phyloP scores from a whole-genome alignment of 208 protist species.

The Leishmania lainsoni region DNA sequence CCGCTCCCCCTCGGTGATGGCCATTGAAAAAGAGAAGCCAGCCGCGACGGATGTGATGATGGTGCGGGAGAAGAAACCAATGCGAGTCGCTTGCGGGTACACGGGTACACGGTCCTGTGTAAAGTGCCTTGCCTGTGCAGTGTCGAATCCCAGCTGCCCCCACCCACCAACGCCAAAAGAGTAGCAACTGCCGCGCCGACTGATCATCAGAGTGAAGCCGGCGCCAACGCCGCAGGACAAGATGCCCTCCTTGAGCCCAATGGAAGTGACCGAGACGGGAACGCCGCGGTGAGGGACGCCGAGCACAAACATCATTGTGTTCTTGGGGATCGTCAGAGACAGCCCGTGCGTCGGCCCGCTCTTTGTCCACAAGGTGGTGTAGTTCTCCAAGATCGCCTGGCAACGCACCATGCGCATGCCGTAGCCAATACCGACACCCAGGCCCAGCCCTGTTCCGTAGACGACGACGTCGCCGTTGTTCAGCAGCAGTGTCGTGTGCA shows the following conservation, averaged over 20 bases:
- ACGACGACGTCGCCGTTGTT: constrained; percentile 65
- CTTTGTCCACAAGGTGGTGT: constrained; percentile 54
- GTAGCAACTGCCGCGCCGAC: constrained; percentile 65
- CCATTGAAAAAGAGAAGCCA: constrained; percentile 61
- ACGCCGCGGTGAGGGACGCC: constrained; percentile 72
- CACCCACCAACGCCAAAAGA: constrained; percentile 75
- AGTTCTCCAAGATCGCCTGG: constrained; percentile 68
- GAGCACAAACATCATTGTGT: constrained; percentile 60
- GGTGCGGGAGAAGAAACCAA: constrained; percentile 63
- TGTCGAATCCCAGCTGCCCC: constrained; percentile 79
- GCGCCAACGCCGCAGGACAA: constrained; percentile 64
- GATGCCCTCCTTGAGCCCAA: constrained; percentile 70
- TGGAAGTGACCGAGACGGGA: constrained; percentile 29
- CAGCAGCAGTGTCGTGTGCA: constrained; percentile 71
- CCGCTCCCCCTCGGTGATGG: constrained; percentile 70
- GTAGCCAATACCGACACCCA: constrained; percentile 68
- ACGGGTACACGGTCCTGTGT: constrained; percentile 74
- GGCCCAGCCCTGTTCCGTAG: constrained; percentile 69
- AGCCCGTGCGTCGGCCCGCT: constrained; percentile 67
- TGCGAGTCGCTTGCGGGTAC: constrained; percentile 59
- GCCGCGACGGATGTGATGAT: constrained; percentile 57
- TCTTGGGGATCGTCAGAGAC: constrained; percentile 64
- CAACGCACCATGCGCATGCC: constrained; percentile 69
- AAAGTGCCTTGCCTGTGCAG: constrained; percentile 41
- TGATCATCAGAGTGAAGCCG: constrained; percentile 80